Percentiles rank a stretch among this genome's conserved stretches.
These are phyloP conservation scores for Acanthamoeba lenticulata DNA, from an alignment of 208 protist genomes.

Conservation along the genomic window DNA sequence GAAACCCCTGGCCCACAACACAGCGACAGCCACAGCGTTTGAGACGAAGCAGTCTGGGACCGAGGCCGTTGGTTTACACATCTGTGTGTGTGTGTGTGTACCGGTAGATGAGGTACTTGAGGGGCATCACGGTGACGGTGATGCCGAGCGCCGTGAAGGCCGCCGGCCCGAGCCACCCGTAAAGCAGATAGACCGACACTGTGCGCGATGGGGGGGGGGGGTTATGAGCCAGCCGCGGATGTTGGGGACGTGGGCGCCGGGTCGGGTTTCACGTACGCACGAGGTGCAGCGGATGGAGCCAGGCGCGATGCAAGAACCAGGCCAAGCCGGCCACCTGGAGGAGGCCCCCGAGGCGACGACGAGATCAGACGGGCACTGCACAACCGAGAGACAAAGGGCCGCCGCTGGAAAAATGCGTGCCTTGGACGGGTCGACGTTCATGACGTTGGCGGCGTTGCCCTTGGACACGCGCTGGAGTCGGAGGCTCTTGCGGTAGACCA, in stretches of 20 bases:
- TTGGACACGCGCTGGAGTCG: too few species aligned
- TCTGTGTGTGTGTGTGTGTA: neutral
- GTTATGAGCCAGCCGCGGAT: neutral
- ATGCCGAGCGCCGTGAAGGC: neutral
- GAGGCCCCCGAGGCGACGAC: neutral
- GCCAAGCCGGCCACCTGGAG: neutral
- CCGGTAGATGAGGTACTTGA: neutral
- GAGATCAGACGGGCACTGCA: too few species aligned
- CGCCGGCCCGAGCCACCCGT: too few species aligned
- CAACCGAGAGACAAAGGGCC: too few species aligned
- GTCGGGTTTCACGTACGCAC: too few species aligned
- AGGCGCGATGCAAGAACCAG: neutral
- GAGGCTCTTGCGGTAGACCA: too few species aligned
- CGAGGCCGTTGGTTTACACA: neutral
- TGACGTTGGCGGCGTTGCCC: neutral
- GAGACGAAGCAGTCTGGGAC: neutral
- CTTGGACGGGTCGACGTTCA: neutral
- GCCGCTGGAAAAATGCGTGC: neutral
- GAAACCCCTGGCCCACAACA: too few species aligned
- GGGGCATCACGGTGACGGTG: neutral
- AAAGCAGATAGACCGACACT: neutral
- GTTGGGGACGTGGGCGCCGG: too few species aligned
- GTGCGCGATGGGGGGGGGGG: neutral
- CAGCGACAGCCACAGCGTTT: too few species aligned
- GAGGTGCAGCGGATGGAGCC: too few species aligned